Evolutionary conservation across 139 green algal genomes (phyloP), one percentile per base, ranked within the genome.

Genomic region (Coelastrella sp.): DNA sequence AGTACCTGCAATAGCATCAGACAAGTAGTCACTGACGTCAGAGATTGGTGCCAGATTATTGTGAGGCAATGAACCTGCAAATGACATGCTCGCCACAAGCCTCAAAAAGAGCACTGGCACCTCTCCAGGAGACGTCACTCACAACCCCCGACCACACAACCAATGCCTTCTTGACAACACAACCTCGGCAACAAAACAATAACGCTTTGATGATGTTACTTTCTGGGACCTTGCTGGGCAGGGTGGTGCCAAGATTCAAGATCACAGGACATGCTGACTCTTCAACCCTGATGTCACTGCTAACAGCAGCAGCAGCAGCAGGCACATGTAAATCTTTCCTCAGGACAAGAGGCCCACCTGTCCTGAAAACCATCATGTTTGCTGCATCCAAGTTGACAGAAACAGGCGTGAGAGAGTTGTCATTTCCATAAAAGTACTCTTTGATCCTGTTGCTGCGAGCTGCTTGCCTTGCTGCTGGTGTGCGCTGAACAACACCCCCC

Each of bases 341-440:
- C 11, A n/a, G n/a, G n/a, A n/a, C 12, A 60, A 27, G 25, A 8
- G 59, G 1, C 93, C 11, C 79, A 95, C 93, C 93, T 70, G 98
- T 92, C 6, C 95, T 90, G 80, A 96, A 99, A 49, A 99, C 91
- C 24, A 92, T 74, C 60, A 99, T 84, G 10, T 96, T 92, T 24
- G 93, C 91, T 0, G 97, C 91, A 8, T 89, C 83, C 0, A 96
- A 84, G 14, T 84, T 96, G 68, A 92, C 72, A 7, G 93, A 92
- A 17, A 85, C 87, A 0, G 96, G 96, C 35, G 89, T 88, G 78
- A 97, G 93, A 1, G 88, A 25, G 61, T 58, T 85, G 7, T 68
- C 57, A 7, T 74, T 60, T 25, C 97, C 97, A 86, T 99, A 99
- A 80, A 99, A 99, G 90, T 99, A 99, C 35, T 98, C 96, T 25